These are phyloP conservation scores for Aspergillus transmontanensis DNA, from an alignment of 2,329 filamentous ascomycete species.

Conservation along the genomic window DNA sequence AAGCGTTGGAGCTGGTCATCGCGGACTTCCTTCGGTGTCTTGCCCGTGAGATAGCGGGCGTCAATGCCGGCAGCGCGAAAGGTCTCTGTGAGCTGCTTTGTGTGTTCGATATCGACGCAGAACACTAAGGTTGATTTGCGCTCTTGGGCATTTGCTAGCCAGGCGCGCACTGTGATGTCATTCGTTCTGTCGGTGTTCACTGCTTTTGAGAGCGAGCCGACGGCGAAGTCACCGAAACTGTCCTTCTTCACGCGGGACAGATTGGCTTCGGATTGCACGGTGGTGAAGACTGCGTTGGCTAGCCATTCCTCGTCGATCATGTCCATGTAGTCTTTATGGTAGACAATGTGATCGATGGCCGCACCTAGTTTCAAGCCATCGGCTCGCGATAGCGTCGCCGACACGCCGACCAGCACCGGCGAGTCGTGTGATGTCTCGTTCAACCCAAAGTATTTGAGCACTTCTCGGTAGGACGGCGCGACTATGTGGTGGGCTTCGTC, in stretches of 20 bases:
- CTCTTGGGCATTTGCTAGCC: slow-evolving; percentile 73
- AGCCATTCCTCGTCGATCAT: slow-evolving; percentile 92
- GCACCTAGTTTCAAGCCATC: slow-evolving; percentile 81
- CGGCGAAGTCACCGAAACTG: slow-evolving; percentile 75
- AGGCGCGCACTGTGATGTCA: slow-evolving; percentile 80
- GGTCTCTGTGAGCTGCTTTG: slow-evolving; percentile 69
- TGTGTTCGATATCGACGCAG: slow-evolving; percentile 87
- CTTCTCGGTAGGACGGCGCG: slow-evolving; percentile 73
- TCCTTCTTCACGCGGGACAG: slow-evolving; percentile 69
- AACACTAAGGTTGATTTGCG: slow-evolving; percentile 90
- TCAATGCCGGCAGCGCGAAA: slow-evolving; percentile 81
- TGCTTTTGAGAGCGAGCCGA: slow-evolving; percentile 72
- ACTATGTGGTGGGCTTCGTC: slow-evolving; percentile 98
- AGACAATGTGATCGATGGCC: slow-evolving; percentile 93
- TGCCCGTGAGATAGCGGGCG: slow-evolving; percentile 82
- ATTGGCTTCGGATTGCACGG: slow-evolving; percentile 80
- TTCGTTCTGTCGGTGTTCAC: slow-evolving; percentile 85
- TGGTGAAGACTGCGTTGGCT: slow-evolving; percentile 89
- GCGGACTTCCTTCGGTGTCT: slow-evolving; percentile 71
- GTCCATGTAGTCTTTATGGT: slow-evolving; percentile 81
- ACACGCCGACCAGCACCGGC: slow-evolving; percentile 83
- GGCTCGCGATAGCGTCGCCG: slow-evolving; percentile 76
- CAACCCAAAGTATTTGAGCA: slow-evolving; percentile 78
- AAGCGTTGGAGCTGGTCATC: slow-evolving; percentile 75
- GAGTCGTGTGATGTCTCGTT: slow-evolving; percentile 51